Conservation (phyloP, 2,329 filamentous ascomycete genomes). For the Trichoderma lentiforme region DNA sequence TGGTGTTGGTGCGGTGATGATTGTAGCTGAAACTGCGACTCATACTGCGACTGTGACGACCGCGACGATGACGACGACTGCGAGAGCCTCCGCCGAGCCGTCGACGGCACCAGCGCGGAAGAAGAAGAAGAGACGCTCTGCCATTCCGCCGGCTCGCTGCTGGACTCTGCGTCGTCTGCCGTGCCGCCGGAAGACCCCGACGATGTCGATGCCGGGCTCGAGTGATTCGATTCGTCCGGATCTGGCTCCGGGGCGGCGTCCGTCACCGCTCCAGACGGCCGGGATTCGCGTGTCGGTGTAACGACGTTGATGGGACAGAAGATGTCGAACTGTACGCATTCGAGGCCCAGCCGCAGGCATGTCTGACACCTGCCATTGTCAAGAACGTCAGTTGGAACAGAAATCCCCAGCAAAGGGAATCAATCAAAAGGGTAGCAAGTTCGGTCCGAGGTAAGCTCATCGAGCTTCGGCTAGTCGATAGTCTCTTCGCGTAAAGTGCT, state of each 20-base stretch:
- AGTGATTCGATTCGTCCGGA: background rate
- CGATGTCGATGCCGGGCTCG: background rate
- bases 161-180: background rate
- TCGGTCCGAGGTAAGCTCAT: background rate
- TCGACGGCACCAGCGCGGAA: background rate
- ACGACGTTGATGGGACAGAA: constrained; percentile 17
- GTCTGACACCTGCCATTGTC: constrained; percentile 1
- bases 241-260: background rate
- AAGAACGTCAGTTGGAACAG: background rate
- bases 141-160: background rate
- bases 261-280: background rate
- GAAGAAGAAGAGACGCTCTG: background rate
- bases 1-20: background rate
- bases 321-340: constrained; percentile 15
- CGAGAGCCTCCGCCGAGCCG: background rate
- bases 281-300: constrained; percentile 14
- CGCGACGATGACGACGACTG: background rate
- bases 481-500: background rate
- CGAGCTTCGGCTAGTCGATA: background rate
- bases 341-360: constrained; percentile 10
- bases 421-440: background rate
- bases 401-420: background rate
- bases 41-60: background rate
- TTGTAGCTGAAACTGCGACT: background rate
- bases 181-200: background rate